phyloP scores from a whole-genome alignment of 768 basidiomycete species.

The Hericium coralloides region DNA sequence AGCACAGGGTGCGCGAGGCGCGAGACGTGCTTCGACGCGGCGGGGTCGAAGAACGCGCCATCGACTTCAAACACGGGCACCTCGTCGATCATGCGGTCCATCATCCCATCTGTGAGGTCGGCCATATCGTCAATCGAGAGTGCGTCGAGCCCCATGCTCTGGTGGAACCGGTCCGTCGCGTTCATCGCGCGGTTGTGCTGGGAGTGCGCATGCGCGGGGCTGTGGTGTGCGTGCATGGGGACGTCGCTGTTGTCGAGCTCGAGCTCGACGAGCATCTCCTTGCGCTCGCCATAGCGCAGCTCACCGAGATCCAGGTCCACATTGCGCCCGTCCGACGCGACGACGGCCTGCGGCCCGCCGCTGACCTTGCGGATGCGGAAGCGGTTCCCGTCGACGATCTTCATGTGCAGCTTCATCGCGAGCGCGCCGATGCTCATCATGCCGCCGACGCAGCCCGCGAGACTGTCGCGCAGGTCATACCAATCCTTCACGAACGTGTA shows the following conservation, averaged over 20 bases:
- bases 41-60: constrained; percentile 90
- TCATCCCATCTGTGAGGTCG: constrained; percentile 83
- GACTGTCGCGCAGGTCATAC: constrained; percentile 88
- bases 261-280: constrained; percentile 95
- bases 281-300: constrained; percentile 89
- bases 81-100: constrained; percentile 96
- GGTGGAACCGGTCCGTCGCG: constrained; percentile 86
- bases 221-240: constrained; percentile 5
- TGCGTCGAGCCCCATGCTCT: constrained; percentile 74
- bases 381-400: constrained; percentile 80
- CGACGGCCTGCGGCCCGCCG: constrained; percentile 79
- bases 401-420: constrained; percentile 93
- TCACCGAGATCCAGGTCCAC: constrained; percentile 95
- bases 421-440: constrained; percentile 93
- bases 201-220: constrained; percentile 13
- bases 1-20: constrained; percentile 88
- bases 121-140: constrained; percentile 61
- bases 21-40: constrained; percentile 73
- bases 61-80: constrained; percentile 95
- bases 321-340: constrained; percentile 87
- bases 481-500: constrained; percentile 98
- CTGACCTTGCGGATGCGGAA: constrained; percentile 95
- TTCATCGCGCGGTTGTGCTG: constrained; percentile 38
- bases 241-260: constrained; percentile 77
- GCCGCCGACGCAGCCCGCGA: constrained; percentile 92